These are phyloP conservation scores for Isabelozyma pseudorhagii DNA, from an alignment of 805 yeast species.

Conservation along the genomic window DNA sequence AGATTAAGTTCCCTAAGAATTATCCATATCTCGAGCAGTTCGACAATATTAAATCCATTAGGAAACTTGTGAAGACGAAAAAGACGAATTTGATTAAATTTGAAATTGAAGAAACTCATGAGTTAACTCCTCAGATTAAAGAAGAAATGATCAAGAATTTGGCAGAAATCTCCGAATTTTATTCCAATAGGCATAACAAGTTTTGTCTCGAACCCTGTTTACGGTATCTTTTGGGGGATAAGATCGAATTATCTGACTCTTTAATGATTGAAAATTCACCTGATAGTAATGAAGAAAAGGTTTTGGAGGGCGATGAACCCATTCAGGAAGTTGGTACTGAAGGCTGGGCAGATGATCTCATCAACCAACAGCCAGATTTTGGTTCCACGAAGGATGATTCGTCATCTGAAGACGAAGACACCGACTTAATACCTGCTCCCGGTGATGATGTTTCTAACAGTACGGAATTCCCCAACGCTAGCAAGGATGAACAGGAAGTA, in stretches of 20 bases:
- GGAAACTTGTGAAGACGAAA: slow-evolving; percentile 13
- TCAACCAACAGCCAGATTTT: slow-evolving; percentile 32
- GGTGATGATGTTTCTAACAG: slow-evolving; percentile 28
- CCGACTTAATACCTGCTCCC: slow-evolving; percentile 41
- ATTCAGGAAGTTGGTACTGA: slow-evolving; percentile 36
- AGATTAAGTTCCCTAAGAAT: slow-evolving; percentile 62
- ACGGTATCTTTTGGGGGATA: slow-evolving; percentile 78
- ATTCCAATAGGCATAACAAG: slow-evolving; percentile 49
- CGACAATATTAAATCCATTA: slow-evolving; percentile 6
- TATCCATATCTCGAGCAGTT: slow-evolving; percentile 67
- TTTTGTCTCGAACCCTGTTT: slow-evolving; percentile 81
- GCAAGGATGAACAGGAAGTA: background rate
- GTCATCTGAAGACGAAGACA: slow-evolving; percentile 24
- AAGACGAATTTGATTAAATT: slow-evolving; percentile 36
- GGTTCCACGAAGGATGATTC: slow-evolving; percentile 13
- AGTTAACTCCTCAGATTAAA: slow-evolving; percentile 48
- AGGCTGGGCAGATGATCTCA: slow-evolving; percentile 42
- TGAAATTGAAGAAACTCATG: slow-evolving; percentile 76
- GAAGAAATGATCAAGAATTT: slow-evolving; percentile 51
- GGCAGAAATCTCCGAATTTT: slow-evolving; percentile 52
- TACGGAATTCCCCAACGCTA: slow-evolving; percentile 13
- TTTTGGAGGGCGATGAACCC: slow-evolving; percentile 15
- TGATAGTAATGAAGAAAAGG: slow-evolving; percentile 19
- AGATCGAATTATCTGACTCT: slow-evolving; percentile 43
- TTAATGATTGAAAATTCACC: slow-evolving; percentile 17